Evolutionary conservation across 805 yeast species (phyloP).

Genomic region (Pichia cephalocereana): DNA sequence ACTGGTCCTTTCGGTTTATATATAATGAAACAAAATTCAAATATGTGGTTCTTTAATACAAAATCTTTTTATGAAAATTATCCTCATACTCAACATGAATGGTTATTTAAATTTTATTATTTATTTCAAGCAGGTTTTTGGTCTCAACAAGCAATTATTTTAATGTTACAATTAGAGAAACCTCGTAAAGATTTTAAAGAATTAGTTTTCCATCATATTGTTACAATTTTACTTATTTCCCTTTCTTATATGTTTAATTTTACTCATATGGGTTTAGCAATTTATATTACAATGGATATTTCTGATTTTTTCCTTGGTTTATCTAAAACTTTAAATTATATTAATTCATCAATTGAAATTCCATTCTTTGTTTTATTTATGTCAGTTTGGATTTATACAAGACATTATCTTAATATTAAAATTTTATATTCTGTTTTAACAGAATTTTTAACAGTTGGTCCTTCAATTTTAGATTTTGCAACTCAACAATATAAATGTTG

Average conservation of each 20-base stretch:
- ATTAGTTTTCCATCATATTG: constrained; percentile 84
- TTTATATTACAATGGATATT: constrained; percentile 92
- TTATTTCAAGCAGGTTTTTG: constrained; percentile 93
- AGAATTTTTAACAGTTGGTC: constrained; percentile 81
- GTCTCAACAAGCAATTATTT: constrained; percentile 89
- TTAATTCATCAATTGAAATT: constrained; percentile 55
- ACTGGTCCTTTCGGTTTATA: constrained; percentile 83
- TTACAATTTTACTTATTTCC: constrained; percentile 82
- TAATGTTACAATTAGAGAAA: constrained; percentile 78
- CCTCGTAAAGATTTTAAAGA: constrained; percentile 93
- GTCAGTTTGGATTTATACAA: constrained; percentile 71
- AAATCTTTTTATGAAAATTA: constrained; percentile 66
- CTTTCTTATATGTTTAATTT: constrained; percentile 88
- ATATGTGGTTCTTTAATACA: constrained; percentile 87
- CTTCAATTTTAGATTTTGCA: constrained; percentile 69
- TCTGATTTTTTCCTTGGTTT: constrained; percentile 81
- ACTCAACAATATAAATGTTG: constrained; percentile 95
- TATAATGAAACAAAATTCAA: constrained; percentile 76
- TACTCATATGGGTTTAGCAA: constrained; percentile 88
- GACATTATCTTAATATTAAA: constrained; percentile 76
- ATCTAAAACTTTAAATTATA: constrained; percentile 81
- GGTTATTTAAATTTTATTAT: constrained; percentile 69
- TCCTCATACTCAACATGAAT: constrained; percentile 74
- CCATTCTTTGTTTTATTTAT: constrained; percentile 66
- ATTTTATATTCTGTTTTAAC: constrained; percentile 81